A percentile compares a stretch with the other conserved stretches of the same genome.
Conservation (phyloP, 2,329 filamentous ascomycete species). For the Colletotrichum sp. region DNA sequence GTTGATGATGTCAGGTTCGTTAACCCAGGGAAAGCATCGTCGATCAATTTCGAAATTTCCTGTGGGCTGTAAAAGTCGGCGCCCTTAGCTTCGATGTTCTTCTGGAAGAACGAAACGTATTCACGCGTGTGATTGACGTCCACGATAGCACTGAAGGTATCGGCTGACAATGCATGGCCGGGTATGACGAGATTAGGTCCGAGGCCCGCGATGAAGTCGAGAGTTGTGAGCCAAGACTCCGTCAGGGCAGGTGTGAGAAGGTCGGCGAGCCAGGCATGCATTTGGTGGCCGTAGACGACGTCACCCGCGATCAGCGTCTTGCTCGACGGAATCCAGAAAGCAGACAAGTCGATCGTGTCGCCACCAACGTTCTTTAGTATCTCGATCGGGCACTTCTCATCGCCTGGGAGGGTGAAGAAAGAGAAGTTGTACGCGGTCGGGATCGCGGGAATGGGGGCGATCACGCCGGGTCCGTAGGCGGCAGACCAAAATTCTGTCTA, state of each 20-base stretch:
- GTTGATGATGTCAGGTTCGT: neutral
- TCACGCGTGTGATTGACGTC: constrained; percentile 1
- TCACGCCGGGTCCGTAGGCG: neutral
- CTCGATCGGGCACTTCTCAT: constrained; percentile 2
- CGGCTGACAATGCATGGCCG: neutral
- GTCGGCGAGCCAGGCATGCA: constrained; percentile 18
- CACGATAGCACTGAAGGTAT: neutral
- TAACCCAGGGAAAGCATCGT: neutral
- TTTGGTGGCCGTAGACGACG: constrained; percentile 5
- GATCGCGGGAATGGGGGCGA: neutral
- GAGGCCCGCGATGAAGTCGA: constrained; percentile 4
- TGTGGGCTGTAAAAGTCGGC: neutral
- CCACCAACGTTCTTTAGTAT: neutral
- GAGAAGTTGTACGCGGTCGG: constrained; percentile 11
- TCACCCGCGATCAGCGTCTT: constrained; percentile 8
- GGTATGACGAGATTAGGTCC: neutral
- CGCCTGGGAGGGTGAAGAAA: constrained; percentile 7
- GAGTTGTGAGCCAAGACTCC: neutral
- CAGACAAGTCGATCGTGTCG: constrained; percentile 4
- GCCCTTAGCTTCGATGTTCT: constrained; percentile 11
- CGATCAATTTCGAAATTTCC: neutral
- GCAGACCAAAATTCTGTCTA: neutral
- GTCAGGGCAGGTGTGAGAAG: constrained; percentile 5
- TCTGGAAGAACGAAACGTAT: constrained; percentile 8
- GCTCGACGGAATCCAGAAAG: constrained; percentile 11